A percentile compares a stretch with the other conserved stretches of the same genome.
phyloP scores from a whole-genome alignment of 352 stramenopile species.

The Phytopythium boreale region DNA sequence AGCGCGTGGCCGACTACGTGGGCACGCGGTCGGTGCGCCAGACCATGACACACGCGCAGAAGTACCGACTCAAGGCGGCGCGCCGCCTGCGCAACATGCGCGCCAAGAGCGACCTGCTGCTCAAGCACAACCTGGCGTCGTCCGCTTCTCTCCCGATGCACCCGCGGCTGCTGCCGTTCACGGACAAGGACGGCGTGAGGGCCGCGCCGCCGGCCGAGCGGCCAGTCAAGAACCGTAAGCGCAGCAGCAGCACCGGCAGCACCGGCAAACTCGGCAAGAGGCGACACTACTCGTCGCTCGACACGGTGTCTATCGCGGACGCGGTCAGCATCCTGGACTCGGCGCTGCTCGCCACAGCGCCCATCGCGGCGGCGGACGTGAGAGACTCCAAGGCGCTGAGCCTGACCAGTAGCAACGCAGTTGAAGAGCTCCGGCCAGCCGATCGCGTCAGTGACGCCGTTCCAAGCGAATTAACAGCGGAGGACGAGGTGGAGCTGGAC shows the following conservation, averaged over 20 bases:
- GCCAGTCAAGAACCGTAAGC: neutral
- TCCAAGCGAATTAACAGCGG: neutral
- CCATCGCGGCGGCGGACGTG: conserved; percentile 2
- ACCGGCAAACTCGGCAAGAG: neutral
- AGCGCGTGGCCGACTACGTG: conserved; percentile 66
- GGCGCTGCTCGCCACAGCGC: conserved; percentile 9
- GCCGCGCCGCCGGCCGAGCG: neutral
- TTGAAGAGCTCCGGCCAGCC: neutral
- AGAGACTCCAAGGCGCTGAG: neutral
- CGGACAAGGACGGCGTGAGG: neutral
- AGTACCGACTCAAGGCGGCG: conserved; percentile 67
- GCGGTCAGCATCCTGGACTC: conserved; percentile 42
- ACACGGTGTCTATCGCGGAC: conserved; percentile 34
- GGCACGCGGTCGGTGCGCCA: conserved; percentile 74
- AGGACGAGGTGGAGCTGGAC: conserved; percentile 9
- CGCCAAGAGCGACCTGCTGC: conserved; percentile 10
- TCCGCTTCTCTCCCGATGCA: neutral
- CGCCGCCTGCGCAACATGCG: conserved; percentile 37
- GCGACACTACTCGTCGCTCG: conserved; percentile 6
- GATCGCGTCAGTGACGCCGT: neutral
- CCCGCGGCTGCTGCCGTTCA: conserved; percentile 1
- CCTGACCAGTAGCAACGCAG: neutral
- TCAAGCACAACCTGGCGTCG: neutral
- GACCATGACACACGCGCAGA: conserved; percentile 80
- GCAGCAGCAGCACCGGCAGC: neutral